Evolutionary conservation across 1,284 basidiomycete species (phyloP).

Genomic region (Ustilago trichophora): DNA sequence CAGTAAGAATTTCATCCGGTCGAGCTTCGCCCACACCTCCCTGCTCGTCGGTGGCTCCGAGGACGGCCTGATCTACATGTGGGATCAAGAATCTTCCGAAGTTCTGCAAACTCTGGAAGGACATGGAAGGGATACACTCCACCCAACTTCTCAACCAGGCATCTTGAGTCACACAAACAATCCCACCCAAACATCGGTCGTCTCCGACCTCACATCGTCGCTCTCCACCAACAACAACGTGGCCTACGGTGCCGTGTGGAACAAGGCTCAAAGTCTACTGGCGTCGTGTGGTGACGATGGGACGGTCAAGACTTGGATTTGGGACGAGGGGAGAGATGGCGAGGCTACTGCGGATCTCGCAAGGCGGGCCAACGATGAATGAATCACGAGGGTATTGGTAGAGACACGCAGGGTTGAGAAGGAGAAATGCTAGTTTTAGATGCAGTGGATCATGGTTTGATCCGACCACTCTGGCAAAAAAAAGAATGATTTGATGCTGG

Average conservation of each 20-base stretch:
- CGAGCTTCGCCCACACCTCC: constrained; percentile 67
- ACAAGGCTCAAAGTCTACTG: constrained; percentile 65
- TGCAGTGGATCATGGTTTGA: not conserved
- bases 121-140: constrained; percentile 44
- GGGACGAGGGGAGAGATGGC: constrained; percentile 45
- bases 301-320: constrained; percentile 68
- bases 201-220: constrained; percentile 22
- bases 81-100: constrained; percentile 63
- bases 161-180: too few species aligned
- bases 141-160: not conserved
- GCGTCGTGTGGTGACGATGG: constrained; percentile 69
- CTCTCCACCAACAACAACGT: constrained; percentile 50
- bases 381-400: too few species aligned
- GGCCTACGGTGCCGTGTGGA: constrained; percentile 69
- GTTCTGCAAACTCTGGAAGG: constrained; percentile 65
- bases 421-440: too few species aligned
- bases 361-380: constrained; percentile 17
- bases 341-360: constrained; percentile 32
- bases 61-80: constrained; percentile 66
- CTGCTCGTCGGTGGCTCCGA: constrained; percentile 69
- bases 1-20: constrained; percentile 69
- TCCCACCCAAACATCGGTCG: constrained; percentile 15
- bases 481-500: not conserved
- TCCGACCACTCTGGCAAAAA: too few species aligned
- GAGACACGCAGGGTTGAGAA: too few species aligned